Percentiles rank a stretch among this genome's conserved stretches.
Evolutionary conservation across 345 rosid genomes (phyloP).

Genomic region (Camelina sativa): DNA sequence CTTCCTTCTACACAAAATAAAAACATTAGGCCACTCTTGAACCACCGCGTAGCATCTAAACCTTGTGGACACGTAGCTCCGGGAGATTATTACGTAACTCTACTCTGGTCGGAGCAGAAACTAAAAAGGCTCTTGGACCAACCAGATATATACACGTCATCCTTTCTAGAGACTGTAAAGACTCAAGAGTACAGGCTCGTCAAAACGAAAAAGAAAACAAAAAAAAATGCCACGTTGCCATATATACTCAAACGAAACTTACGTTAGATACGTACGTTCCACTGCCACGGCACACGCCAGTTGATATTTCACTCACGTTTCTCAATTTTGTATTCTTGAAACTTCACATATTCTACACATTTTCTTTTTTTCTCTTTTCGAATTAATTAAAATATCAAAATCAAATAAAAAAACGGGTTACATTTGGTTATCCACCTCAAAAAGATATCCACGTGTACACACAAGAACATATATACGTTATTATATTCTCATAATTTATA

Average conservation of each 20-base stretch:
- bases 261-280: constrained; percentile 41
- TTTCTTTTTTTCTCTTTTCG: not conserved
- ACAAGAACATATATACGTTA: constrained; percentile 32
- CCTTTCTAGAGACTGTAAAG: constrained; percentile 34
- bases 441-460: constrained; percentile 44
- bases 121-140: constrained; percentile 30
- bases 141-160: constrained; percentile 22
- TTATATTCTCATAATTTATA: constrained; percentile 17
- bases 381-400: not conserved
- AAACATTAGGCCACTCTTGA: constrained; percentile 17
- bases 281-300: constrained; percentile 34
- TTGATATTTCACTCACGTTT: constrained; percentile 43
- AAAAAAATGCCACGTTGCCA: constrained; percentile 31
- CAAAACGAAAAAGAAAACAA: constrained; percentile 13
- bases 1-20: constrained; percentile 5
- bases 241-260: constrained; percentile 27
- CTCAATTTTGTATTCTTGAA: constrained; percentile 1
- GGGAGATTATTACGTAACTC: constrained; percentile 31
- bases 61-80: constrained; percentile 36
- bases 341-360: constrained; percentile 27
- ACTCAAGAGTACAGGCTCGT: constrained; percentile 32
- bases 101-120: constrained; percentile 33
- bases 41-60: constrained; percentile 28
- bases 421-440: constrained; percentile 44
- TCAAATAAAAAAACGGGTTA: constrained; percentile 26